Base-by-base conservation (phyloP, 306 rosid genomes). In the Cucumis hystrix region DNA sequence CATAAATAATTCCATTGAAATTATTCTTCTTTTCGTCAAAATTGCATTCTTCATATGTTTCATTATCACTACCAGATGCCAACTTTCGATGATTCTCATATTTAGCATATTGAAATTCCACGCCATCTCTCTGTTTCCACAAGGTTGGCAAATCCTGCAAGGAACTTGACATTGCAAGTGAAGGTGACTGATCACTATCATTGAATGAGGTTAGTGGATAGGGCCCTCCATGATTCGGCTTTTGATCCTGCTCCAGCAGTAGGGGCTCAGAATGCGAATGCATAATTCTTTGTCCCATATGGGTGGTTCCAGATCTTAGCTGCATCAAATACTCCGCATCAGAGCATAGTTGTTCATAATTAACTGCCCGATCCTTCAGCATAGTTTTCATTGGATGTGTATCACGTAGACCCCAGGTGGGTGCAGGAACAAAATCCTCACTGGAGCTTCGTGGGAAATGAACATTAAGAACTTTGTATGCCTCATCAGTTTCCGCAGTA, bases 191-290 rank as follows among this genome's bases (percentile, higher is more conserved):
- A 61, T 75, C 89, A 79, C 81, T 83, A 70, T 67, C 84, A 43
- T 66, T 73, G 56, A 17, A 68, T 37, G 83, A 82, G 69, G 75
- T 78, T 64, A 70, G 81, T 28, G 78, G 49, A 74, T 79, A 43
- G 61, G 41, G 25, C 16, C 55, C 78, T 43, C 72, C 85, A 80
- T 41, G 63, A 75, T 51, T 78, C 85, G 74, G 81, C 30, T 78
- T 87, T 69, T 86, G 84, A 77, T 67, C 79, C 71, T 66, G 84
- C 80, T 84, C 86, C 14, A 74, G 84, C 87, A 92, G 85, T 52
- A 54, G 74, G 25, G 98, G 82, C 51, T 89, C 90, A 10, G 93
- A 89, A 62, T 67, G 59, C 55, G 79, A 87, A 78, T 86, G 93
- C 78, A 85, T 83, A 60, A 88, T 80, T 84, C 69, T 87, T 77